Base-by-base conservation (phyloP, 176 grass and related monocot genomes). In the Cenchrus purpureus region DNA sequence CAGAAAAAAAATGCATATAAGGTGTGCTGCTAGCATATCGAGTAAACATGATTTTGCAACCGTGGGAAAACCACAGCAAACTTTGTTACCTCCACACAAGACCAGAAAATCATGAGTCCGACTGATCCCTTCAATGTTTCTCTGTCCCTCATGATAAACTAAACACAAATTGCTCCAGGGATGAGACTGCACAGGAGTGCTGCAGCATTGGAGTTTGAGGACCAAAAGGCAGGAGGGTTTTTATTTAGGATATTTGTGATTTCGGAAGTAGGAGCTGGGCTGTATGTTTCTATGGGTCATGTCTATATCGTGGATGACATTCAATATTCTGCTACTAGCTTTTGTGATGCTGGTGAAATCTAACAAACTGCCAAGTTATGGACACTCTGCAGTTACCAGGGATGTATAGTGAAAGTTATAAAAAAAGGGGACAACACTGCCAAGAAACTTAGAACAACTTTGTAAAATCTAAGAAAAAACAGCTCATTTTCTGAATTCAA, bases 151-250 rank as follows among this genome's bases (percentile, higher is more conserved):
- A 65, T 52, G 63, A 55, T 83, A 70, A 78, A 50, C 55, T 61
- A 65, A 78, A 83, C 55, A 78, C 71, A 78, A 22, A 78, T 31
- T 83, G 48, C 37, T 79, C 6, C 44, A 50, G 20, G 71, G 2
- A 77, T 70, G 72, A 55, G 68, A 49, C 62, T 70, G 86, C 51
- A 79, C 67, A 74, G 31, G 54, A 88, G 50, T 83, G 60, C 48
- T 83, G 56, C 49, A 32, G 55, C 13, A 37, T 28, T 49, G 22
- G 60, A 69, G 55, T 76, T 74, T 74, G 50, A 8, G 76, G 50
- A 73, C 31, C 58, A 37, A 40, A 79, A 83, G 55, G 55, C 53
- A 76, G 50, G 43, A 60, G 34, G 1, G 13, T 76, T 87, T 3
- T 3, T 12, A 46, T 19, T 13, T 87, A 82, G 19, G 43, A 46